Base-by-base conservation (phyloP, 2,329 filamentous ascomycete species). In the Cytospora piceae region DNA sequence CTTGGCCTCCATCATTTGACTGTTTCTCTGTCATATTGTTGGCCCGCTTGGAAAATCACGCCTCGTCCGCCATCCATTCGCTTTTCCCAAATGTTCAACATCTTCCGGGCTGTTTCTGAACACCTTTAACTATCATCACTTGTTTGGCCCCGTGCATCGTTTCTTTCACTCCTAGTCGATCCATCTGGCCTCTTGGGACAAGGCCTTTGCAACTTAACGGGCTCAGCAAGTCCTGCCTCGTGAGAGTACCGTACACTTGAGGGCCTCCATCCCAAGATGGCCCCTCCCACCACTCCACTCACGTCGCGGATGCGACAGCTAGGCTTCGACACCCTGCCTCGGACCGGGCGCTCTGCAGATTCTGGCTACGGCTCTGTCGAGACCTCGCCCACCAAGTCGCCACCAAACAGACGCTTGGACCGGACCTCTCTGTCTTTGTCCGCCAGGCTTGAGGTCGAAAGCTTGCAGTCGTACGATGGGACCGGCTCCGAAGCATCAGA, bases 301-400 rank as follows among this genome's bases (percentile, higher is more conserved):
- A 46, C 64, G 29, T 32, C 56, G 15, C 57, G 61, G 42, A 67
- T 55, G 37, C 58, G 58, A 46, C 56, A 62, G 20, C 15, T 31
- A 17, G 22, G 56, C 24, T 58, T 63, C n/a, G 58, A 56, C 2
- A 22, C 27, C 22, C 51, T 37, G n/a, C 49, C 54, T 52, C 42
- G 57, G 31, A 67, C 64, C 14, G 53, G 62, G 8, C 64, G 61
- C 22, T 68, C 67, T 22, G 61, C 53, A 24, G 67, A 69, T 58
- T 69, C 67, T 55, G 67, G 67, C 2, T 69, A 69, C 37, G 67
- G 65, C 15, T 69, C 67, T 27, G 17, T 68, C 17, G 67, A 68
- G 29, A 39, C 54, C 14, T 68, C 64, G 20, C 58, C 65, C 8
- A 20, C 20, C 39, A 64, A 56, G 27, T 15, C 31, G n/a, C 24